Conservation (phyloP, 2,329 filamentous ascomycete species). For the Colletotrichum falcatum region DNA sequence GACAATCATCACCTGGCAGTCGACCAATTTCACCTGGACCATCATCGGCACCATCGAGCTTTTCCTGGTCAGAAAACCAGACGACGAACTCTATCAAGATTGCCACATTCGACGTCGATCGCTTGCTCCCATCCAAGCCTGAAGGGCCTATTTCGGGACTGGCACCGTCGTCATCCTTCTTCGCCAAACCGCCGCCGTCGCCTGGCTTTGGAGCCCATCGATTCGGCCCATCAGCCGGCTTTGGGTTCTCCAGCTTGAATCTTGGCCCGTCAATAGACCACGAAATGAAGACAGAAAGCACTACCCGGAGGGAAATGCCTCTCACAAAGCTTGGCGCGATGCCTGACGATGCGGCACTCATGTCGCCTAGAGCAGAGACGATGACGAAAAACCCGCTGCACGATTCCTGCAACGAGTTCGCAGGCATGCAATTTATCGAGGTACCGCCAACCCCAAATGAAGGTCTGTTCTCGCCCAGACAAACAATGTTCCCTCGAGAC, state of each 20-base stretch:
- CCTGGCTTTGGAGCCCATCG: conserved; percentile 58
- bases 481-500: conserved; percentile 65
- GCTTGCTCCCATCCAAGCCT: conserved; percentile 52
- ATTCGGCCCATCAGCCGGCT: conserved; percentile 53
- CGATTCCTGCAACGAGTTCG: conserved; percentile 55
- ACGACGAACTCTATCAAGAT: conserved; percentile 58
- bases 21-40: conserved; percentile 70
- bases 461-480: conserved; percentile 65
- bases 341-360: conserved; percentile 65
- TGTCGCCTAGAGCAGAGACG: conserved; percentile 78
- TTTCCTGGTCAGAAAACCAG: conserved; percentile 68
- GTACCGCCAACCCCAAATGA: conserved; percentile 64
- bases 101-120: conserved; percentile 55
- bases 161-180: conserved; percentile 46
- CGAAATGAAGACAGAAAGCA: conserved; percentile 44
- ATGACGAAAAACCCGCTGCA: conserved; percentile 79
- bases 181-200: conserved; percentile 56
- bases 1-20: conserved; percentile 64
- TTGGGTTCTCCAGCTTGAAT: conserved; percentile 58
- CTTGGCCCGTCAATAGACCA: conserved; percentile 44
- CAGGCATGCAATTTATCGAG: conserved; percentile 66
- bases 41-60: conserved; percentile 74
- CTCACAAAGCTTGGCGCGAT: conserved; percentile 51
- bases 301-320: conserved; percentile 49
- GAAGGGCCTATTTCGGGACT: conserved; percentile 48